A percentile compares a stretch with the other conserved stretches of the same genome.
Evolutionary conservation across 129 eudicot genomes (phyloP).

Genomic region (Escallonia herrerae): DNA sequence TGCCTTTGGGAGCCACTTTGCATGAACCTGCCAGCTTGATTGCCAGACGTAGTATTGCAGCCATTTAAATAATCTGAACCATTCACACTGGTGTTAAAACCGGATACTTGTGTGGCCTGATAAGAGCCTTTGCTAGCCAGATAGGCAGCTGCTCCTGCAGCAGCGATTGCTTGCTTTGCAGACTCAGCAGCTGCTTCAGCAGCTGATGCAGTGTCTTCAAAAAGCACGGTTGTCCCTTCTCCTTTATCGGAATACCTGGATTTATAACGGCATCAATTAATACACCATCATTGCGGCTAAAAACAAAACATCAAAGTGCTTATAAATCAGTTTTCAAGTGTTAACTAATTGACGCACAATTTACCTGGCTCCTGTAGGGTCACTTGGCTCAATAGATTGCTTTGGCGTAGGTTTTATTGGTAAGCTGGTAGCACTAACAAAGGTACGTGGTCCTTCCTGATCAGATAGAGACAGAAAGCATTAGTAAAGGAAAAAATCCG

Average conservation of each 20-base stretch:
- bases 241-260: slow-evolving; percentile 38
- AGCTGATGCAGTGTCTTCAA: slow-evolving; percentile 78
- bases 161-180: slow-evolving; percentile 85
- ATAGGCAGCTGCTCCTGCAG: slow-evolving; percentile 87
- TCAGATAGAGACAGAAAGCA: slow-evolving; percentile 7
- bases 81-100: slow-evolving; percentile 3
- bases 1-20: slow-evolving; percentile 1
- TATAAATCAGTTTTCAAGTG: not conserved
- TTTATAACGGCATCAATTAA: too few species aligned
- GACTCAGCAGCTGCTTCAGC: slow-evolving; percentile 93
- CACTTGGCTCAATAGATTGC: slow-evolving; percentile 39
- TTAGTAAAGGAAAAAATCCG: slow-evolving; percentile 1
- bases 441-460: slow-evolving; percentile 78
- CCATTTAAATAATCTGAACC: slow-evolving; percentile 4
- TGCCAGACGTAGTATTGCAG: slow-evolving; percentile 10
- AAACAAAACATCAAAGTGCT: not conserved
- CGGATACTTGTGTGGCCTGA: slow-evolving; percentile 23
- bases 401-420: slow-evolving; percentile 48
- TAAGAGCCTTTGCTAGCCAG: slow-evolving; percentile 48
- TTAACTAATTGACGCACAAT: slow-evolving; percentile 14
- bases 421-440: slow-evolving; percentile 73
- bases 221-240: slow-evolving; percentile 26
- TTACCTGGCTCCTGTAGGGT: slow-evolving; percentile 20
- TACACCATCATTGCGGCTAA: not conserved
- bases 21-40: slow-evolving; percentile 10